Percentiles rank a stretch among this genome's conserved stretches.
Evolutionary conservation across 1,139 yeast genomes (phyloP).

Genomic region (Barnettozyma hawaiiensis): DNA sequence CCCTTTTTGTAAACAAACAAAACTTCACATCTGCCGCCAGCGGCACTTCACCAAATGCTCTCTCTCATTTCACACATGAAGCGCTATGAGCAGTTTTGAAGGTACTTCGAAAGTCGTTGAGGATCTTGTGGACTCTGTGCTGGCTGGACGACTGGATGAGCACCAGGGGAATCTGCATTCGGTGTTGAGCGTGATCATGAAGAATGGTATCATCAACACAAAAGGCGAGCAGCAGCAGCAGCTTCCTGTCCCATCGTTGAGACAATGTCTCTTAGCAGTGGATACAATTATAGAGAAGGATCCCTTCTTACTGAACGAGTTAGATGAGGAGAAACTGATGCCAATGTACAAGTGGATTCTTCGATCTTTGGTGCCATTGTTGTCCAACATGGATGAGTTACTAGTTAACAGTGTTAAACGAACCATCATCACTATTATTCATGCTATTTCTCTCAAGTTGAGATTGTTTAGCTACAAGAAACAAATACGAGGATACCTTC

Average conservation of each 20-base stretch:
- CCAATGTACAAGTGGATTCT: slow-evolving; percentile 21
- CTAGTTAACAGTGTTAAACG: slow-evolving; percentile 19
- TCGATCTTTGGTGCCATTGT: slow-evolving; percentile 16
- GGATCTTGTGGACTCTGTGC: neutral
- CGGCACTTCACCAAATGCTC: no score
- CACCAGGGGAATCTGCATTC: neutral
- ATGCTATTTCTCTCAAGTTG: slow-evolving; percentile 18
- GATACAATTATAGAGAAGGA: slow-evolving; percentile 20
- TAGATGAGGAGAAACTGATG: slow-evolving; percentile 4
- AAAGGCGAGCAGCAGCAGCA: slow-evolving; percentile 1
- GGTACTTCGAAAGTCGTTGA: neutral
- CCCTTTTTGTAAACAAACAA: neutral
- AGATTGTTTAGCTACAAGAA: slow-evolving; percentile 18
- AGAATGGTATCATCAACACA: slow-evolving; percentile 11
- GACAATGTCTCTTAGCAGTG: slow-evolving; percentile 19
- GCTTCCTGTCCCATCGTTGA: slow-evolving; percentile 14
- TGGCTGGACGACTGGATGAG: neutral
- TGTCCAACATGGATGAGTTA: slow-evolving; percentile 13
- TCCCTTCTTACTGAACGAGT: slow-evolving; percentile 19
- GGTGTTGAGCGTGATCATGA: slow-evolving; percentile 11
- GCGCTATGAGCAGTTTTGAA: slow-evolving; percentile 4
- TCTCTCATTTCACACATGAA: neutral
- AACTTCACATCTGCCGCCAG: no score
- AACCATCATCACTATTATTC: slow-evolving; percentile 21
- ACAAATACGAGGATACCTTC: slow-evolving; percentile 14